Evolutionary conservation across 163 green algal genomes (phyloP).

Genomic region (Picocystis sp.): DNA sequence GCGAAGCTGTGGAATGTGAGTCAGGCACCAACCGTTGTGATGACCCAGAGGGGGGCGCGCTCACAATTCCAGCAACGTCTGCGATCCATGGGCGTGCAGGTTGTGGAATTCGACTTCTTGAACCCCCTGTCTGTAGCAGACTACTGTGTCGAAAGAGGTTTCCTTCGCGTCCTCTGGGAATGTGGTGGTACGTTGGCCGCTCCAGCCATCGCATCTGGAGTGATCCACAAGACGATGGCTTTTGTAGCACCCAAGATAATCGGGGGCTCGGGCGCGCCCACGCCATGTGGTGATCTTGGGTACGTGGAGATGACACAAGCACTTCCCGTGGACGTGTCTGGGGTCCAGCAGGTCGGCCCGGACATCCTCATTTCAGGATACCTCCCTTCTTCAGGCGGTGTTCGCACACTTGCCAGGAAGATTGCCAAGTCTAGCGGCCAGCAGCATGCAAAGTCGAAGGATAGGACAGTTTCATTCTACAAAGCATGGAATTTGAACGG

Average conservation of each 20-base stretch:
- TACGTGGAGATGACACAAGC: conserved; percentile 94
- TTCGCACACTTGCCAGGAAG: conserved; percentile 26
- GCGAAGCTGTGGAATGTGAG: conserved; percentile 76
- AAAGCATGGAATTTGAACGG: conserved; percentile 74
- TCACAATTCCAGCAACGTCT: conserved; percentile 49
- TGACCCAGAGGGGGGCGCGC: conserved; percentile 72
- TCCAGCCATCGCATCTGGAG: conserved; percentile 57
- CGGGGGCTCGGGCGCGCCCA: conserved; percentile 66
- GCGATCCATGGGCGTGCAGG: conserved; percentile 47
- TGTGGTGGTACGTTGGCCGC: conserved; percentile 85
- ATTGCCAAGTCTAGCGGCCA: conserved; percentile 10
- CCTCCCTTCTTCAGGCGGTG: conserved; percentile 53
- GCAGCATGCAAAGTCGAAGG: not conserved
- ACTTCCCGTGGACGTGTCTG: conserved; percentile 12
- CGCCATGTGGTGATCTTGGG: conserved; percentile 85
- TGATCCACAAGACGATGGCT: conserved; percentile 85
- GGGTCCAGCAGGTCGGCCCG: conserved; percentile 15
- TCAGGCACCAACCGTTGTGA: conserved; percentile 84
- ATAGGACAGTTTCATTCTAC: conserved; percentile 2
- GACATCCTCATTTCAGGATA: conserved; percentile 69
- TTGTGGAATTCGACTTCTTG: conserved; percentile 95
- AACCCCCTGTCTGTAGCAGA: conserved; percentile 64
- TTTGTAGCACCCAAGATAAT: conserved; percentile 98
- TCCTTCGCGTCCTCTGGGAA: conserved; percentile 90
- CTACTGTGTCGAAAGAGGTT: conserved; percentile 76